phyloP scores from a whole-genome alignment of 495 filamentous ascomycete genomes.

The Neurospora sublineolata region DNA sequence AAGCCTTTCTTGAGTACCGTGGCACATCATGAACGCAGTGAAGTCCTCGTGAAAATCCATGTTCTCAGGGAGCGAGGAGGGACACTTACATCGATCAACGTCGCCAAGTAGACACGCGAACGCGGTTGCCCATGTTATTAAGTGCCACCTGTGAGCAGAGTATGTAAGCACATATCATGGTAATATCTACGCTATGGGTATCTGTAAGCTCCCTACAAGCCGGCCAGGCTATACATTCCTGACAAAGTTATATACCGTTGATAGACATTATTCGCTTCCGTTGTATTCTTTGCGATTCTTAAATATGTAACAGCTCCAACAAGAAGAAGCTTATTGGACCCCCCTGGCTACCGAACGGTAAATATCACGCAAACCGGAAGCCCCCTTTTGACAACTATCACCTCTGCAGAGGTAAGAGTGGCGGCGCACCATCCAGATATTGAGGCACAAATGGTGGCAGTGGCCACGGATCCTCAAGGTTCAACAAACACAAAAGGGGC shows the following conservation, averaged over 20 bases:
- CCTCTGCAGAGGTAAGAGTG: background rate
- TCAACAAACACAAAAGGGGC: background rate
- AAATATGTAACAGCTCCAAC: background rate
- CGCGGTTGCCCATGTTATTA: background rate
- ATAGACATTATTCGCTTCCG: background rate
- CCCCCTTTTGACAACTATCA: background rate
- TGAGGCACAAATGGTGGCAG: background rate
- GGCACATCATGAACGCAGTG: background rate
- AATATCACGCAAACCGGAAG: background rate
- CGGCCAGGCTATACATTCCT: background rate
- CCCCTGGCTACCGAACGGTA: background rate
- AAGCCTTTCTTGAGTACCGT: background rate
- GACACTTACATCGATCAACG: background rate
- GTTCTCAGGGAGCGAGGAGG: no score
- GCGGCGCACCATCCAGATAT: background rate
- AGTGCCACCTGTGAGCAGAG: background rate
- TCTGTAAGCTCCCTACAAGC: background rate
- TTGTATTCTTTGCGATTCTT: background rate
- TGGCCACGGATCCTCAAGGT: background rate
- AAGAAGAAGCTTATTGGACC: background rate
- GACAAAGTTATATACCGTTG: background rate
- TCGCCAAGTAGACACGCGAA: background rate
- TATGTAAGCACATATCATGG: background rate
- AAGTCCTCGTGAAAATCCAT: no score
- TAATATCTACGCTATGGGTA: background rate